Base-by-base conservation (phyloP, 768 basidiomycete species). In the Calvatia gigantea region DNA sequence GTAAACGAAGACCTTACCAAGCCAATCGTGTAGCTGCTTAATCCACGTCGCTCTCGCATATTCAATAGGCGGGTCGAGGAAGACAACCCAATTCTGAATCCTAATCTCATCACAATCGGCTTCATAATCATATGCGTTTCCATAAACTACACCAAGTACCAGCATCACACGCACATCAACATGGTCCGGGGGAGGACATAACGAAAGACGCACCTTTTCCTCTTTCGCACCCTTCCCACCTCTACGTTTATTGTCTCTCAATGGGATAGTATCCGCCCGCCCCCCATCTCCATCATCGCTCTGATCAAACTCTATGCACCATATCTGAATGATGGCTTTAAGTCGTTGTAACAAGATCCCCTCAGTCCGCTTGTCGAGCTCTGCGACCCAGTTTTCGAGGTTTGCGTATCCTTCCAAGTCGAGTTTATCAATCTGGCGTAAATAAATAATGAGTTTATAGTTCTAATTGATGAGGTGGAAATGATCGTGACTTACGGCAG, bases 1-100 rank as follows among this genome's bases (percentile, higher is more conserved):
- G 14, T n/a, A 27, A 6, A 27, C 39, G 33, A 14, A 12, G 11
- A 3, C 58, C 72, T 37, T 58, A 87, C 91, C 91, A 14, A 98
- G 75, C 87, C 92, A 92, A 57, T 89, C 87, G 63, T 98, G 95
- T 58, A 97, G 72, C 66, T 95, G 90, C 42, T 79, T 81, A 58
- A 95, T 81, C 95, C 95, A 98, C 7, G 82, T 88, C 47, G 89
- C 84, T 38, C 95, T 84, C 0, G 96, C 94, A 63, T 91, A 84
- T 69, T 98, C 96, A 74, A 98, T 92, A 57, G 97, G 97, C 25
- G 97, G 97, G 67, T 98, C 96, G 49, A 98, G 78, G 75, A 97
- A 98, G 70, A 99, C 98, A 60, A 98, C 93, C 68, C 98, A 97
- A 67, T 99, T 97, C 66, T 95, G 91, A 80, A 98, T 98, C 71